Percentiles rank a stretch among this genome's conserved stretches.
phyloP scores from a whole-genome alignment of 2,329 filamentous ascomycete genomes.

The Corinectria fuckeliana region DNA sequence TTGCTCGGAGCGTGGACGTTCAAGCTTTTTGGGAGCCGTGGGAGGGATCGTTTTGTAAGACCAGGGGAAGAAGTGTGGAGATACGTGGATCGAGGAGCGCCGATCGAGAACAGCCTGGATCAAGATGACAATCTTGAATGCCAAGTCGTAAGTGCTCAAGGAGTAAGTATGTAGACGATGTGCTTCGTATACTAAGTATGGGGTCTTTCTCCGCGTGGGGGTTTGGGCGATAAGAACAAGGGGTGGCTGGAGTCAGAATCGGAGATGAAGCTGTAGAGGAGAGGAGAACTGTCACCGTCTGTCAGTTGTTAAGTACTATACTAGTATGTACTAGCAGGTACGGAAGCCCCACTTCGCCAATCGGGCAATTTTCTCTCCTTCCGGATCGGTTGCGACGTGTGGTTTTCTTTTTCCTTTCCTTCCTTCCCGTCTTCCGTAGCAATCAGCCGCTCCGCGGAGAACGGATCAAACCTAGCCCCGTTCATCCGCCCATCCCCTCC shows the following conservation, averaged over 20 bases:
- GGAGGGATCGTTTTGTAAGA: constrained; percentile 2
- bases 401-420: constrained; percentile 23
- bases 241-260: background rate
- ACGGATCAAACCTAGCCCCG: constrained; percentile 10
- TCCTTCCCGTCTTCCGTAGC: constrained; percentile 23
- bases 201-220: background rate
- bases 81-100: background rate
- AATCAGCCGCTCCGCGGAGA: background rate
- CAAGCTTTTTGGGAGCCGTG: constrained; percentile 22
- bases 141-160: background rate
- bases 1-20: constrained; percentile 15
- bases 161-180: background rate
- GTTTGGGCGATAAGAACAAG: background rate
- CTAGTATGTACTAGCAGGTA: too few species aligned
- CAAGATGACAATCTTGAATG: background rate
- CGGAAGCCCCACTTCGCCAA: constrained; percentile 23
- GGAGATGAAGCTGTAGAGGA: background rate
- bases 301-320: background rate
- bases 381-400: constrained; percentile 8
- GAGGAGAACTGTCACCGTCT: background rate
- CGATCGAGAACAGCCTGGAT: background rate
- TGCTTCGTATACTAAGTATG: too few species aligned
- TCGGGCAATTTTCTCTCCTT: constrained; percentile 19
- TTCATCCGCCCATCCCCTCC: background rate
- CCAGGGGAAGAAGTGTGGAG: constrained; percentile 7